These are phyloP conservation scores for Boletus rubescentipes DNA, from an alignment of 768 basidiomycete species.

Conservation along the genomic window DNA sequence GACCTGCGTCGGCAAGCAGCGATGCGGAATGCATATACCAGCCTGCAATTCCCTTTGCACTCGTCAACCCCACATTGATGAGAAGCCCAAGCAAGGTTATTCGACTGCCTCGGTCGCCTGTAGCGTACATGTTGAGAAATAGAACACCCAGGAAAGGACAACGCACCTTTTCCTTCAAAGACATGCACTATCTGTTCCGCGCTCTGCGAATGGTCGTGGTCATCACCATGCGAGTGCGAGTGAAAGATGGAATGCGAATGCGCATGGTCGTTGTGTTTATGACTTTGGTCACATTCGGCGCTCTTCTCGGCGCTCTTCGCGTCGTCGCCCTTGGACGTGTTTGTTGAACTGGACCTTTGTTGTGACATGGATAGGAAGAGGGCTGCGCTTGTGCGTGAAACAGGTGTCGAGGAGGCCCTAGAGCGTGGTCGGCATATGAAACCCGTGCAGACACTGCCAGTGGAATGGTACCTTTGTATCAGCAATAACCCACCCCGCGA, in stretches of 20 bases:
- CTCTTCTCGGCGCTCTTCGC: constrained; percentile 26
- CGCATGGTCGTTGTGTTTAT: constrained; percentile 38
- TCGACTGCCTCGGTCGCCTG: constrained; percentile 78
- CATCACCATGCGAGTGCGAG: constrained; percentile 63
- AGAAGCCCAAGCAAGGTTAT: constrained; percentile 85
- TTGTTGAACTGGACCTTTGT: constrained; percentile 19
- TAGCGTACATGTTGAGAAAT: background rate
- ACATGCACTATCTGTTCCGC: constrained; percentile 70
- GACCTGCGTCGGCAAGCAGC: constrained; percentile 90
- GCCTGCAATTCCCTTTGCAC: constrained; percentile 83
- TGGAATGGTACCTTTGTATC: constrained; percentile 14
- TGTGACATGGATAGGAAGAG: constrained; percentile 21
- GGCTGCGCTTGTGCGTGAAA: background rate
- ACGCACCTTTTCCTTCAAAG: constrained; percentile 61
- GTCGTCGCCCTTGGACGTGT: constrained; percentile 19
- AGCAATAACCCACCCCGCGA: background rate
- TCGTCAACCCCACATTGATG: constrained; percentile 79
- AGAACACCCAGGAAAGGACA: background rate
- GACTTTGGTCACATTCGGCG: constrained; percentile 37
- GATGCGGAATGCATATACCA: constrained; percentile 90
- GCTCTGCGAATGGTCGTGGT: constrained; percentile 56
- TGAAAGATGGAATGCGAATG: constrained; percentile 69
- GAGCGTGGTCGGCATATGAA: constrained; percentile 9
- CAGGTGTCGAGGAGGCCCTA: constrained; percentile 12
- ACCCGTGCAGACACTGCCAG: background rate